Evolutionary conservation across 2,329 filamentous ascomycete species (phyloP).

Genomic region (Colletotrichum sidae): DNA sequence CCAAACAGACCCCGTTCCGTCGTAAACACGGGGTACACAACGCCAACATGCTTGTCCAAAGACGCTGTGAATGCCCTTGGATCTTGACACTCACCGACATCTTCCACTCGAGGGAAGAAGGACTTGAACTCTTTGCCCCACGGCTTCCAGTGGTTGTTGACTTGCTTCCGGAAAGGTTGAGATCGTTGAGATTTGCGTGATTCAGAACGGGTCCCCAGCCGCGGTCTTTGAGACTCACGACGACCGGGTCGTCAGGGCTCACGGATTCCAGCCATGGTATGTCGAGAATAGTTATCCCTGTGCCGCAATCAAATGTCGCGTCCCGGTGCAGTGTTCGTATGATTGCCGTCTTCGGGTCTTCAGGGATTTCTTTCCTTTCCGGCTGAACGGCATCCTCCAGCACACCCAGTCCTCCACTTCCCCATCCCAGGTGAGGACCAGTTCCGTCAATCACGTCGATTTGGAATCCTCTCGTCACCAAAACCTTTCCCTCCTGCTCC

Average conservation of each 20-base stretch:
- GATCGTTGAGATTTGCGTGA: slow-evolving; percentile 25
- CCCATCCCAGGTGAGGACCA: slow-evolving; percentile 23
- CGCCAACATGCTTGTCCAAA: slow-evolving; percentile 23
- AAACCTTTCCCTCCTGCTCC: neutral
- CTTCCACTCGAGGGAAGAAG: slow-evolving; percentile 7
- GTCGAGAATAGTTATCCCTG: slow-evolving; percentile 17
- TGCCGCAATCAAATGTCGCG: slow-evolving; percentile 9
- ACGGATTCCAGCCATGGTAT: slow-evolving; percentile 27
- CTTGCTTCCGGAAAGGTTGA: slow-evolving; percentile 17
- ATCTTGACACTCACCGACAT: slow-evolving; percentile 1
- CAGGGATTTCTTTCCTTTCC: neutral
- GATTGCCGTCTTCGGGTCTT: slow-evolving; percentile 15
- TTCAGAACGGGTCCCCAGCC: slow-evolving; percentile 25
- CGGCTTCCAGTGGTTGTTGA: slow-evolving; percentile 11
- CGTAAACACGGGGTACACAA: slow-evolving; percentile 28
- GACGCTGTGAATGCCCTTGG: slow-evolving; percentile 17
- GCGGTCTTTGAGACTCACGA: slow-evolving; percentile 5
- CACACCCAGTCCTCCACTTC: slow-evolving; percentile 8
- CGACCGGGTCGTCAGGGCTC: slow-evolving; percentile 3
- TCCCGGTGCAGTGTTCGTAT: slow-evolving; percentile 14
- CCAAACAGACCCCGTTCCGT: slow-evolving; percentile 14
- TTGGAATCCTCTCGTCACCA: slow-evolving; percentile 12
- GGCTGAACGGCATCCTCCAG: slow-evolving; percentile 5
- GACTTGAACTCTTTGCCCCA: slow-evolving; percentile 13
- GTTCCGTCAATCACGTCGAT: slow-evolving; percentile 19